Evolutionary conservation across 1,284 basidiomycete genomes (phyloP).

Genomic region (Pterulicium gracile): DNA sequence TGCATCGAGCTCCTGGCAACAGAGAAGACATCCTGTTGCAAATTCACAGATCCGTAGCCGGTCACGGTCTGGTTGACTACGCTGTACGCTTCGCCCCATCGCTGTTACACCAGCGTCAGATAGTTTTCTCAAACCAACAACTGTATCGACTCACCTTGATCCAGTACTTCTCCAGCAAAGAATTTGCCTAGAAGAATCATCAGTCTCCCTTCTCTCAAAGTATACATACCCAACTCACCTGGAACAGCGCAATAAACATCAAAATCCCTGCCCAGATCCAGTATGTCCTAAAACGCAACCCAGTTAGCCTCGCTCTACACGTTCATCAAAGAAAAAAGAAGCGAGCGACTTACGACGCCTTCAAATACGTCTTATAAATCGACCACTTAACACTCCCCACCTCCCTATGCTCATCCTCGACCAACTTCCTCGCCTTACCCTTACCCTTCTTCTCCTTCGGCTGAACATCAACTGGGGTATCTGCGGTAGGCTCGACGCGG

Average conservation of each 20-base stretch:
- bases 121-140: neutral
- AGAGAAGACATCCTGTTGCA: neutral
- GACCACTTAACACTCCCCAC: slow-evolving; percentile 53
- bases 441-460: slow-evolving; percentile 27
- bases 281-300: neutral
- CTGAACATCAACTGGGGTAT: slow-evolving; percentile 15
- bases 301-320: neutral
- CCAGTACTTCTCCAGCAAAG: neutral
- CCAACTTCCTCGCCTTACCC: slow-evolving; percentile 40
- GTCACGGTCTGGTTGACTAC: neutral
- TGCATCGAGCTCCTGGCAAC: neutral
- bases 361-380: slow-evolving; percentile 56
- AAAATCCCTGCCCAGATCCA: neutral
- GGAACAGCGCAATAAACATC: neutral
- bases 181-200: neutral
- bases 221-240: neutral
- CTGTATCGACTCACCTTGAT: neutral
- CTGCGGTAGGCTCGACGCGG: slow-evolving; percentile 9
- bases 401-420: slow-evolving; percentile 48
- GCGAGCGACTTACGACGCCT: slow-evolving; percentile 31
- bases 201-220: neutral
- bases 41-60: neutral
- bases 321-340: neutral
- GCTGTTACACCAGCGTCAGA: neutral
- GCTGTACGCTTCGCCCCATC: neutral